Evolutionary conservation across 179 eudicot species (phyloP).

Genomic region (Gypsophila paniculata): DNA sequence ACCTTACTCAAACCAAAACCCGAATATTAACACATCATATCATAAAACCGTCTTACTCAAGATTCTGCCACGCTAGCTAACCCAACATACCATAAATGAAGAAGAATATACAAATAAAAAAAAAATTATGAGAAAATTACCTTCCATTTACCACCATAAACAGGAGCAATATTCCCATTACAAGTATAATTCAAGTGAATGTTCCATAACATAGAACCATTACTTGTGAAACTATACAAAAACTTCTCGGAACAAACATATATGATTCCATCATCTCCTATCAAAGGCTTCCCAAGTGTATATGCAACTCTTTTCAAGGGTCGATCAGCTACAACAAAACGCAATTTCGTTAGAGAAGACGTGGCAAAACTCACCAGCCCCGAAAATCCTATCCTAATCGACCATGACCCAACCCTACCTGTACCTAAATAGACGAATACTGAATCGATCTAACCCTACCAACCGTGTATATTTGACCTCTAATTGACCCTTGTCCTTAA

Average conservation of each 20-base stretch:
- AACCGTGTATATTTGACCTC: too few species aligned
- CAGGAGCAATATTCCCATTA: slow-evolving; percentile 53
- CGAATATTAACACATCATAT: neutral
- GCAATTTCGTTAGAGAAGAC: neutral
- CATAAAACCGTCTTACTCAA: neutral
- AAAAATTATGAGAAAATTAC: slow-evolving; percentile 37
- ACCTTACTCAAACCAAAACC: neutral
- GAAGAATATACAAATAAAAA: neutral
- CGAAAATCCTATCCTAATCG: too few species aligned
- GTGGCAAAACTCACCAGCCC: too few species aligned
- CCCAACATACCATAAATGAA: neutral
- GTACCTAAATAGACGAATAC: too few species aligned
- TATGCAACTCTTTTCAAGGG: slow-evolving; percentile 31
- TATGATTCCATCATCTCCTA: slow-evolving; percentile 58
- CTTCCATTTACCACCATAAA: slow-evolving; percentile 62
- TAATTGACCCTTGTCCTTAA: too few species aligned
- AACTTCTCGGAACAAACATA: slow-evolving; percentile 61
- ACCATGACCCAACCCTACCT: too few species aligned
- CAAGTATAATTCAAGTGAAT: slow-evolving; percentile 63
- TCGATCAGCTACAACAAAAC: slow-evolving; percentile 24
- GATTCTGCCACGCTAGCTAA: neutral
- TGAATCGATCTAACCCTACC: too few species aligned
- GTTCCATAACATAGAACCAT: slow-evolving; percentile 64
- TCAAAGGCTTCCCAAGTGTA: slow-evolving; percentile 67
- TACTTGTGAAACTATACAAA: slow-evolving; percentile 55